phyloP scores from a whole-genome alignment of 495 filamentous ascomycete genomes.

The Beverwykella pulmonaria region DNA sequence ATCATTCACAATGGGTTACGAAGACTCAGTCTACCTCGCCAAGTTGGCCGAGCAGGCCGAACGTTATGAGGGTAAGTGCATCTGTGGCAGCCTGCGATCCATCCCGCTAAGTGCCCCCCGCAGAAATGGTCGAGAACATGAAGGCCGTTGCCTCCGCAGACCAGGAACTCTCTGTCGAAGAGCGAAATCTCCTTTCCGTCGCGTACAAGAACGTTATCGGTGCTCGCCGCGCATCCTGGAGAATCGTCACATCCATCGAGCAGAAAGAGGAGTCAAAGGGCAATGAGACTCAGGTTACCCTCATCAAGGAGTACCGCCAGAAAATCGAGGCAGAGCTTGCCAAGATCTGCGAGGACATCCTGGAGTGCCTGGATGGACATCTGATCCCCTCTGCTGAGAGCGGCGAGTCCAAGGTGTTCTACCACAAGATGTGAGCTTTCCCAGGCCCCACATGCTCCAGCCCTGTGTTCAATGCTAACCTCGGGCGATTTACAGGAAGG shows the following conservation, averaged over 20 bases:
- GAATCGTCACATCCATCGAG: conserved; percentile 99
- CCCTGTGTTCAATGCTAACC: neutral
- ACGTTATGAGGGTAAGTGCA: conserved; percentile 93
- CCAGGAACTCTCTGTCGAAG: conserved; percentile 97
- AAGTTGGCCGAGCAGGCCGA: conserved; percentile 99
- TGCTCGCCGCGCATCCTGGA: conserved; percentile 97
- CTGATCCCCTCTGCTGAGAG: conserved; percentile 94
- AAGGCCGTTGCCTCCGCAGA: conserved; percentile 96
- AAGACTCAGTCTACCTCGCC: conserved; percentile 98
- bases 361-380: conserved; percentile 94
- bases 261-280: conserved; percentile 99
- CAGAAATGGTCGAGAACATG: conserved; percentile 99
- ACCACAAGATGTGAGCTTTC: conserved; percentile 93
- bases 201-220: conserved; percentile 99
- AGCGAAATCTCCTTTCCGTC: conserved; percentile 97
- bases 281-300: conserved; percentile 85
- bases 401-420: conserved; percentile 99
- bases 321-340: conserved; percentile 99
- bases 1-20: conserved; percentile 86
- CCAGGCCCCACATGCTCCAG: neutral
- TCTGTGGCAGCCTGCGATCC: neutral
- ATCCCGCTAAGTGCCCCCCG: conserved; percentile 1
- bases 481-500: conserved; percentile 71
- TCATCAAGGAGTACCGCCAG: conserved; percentile 99
- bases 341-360: conserved; percentile 99